These are phyloP conservation scores for Pythium brachiatum DNA, from an alignment of 352 stramenopile genomes.

Conservation along the genomic window DNA sequence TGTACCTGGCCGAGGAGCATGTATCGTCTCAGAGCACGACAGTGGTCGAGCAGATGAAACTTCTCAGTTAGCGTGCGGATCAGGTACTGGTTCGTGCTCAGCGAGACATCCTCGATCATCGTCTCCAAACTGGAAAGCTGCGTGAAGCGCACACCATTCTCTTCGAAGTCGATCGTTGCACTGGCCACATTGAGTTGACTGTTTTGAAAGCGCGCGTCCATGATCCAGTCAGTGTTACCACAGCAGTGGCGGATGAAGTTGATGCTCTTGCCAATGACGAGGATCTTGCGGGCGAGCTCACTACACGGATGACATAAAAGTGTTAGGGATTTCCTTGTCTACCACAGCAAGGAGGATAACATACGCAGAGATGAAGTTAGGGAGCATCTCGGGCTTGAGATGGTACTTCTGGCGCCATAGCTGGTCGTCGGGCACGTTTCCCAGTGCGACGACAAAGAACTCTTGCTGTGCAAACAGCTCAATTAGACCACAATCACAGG, in stretches of 20 bases:
- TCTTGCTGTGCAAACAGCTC: constrained; percentile 45
- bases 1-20: constrained; percentile 95
- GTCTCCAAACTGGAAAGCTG: constrained; percentile 66
- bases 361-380: constrained; percentile 84
- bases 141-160: constrained; percentile 65
- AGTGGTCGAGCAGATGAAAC: constrained; percentile 93
- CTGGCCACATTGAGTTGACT: constrained; percentile 32
- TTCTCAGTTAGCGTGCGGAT: constrained; percentile 92
- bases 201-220: constrained; percentile 42
- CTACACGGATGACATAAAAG: constrained; percentile 27
- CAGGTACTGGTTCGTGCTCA: constrained; percentile 85
- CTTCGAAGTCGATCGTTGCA: constrained; percentile 47
- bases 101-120: constrained; percentile 79
- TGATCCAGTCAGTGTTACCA: constrained; percentile 83
- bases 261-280: constrained; percentile 97
- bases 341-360: not conserved
- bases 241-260: constrained; percentile 98
- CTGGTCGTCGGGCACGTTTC: constrained; percentile 73
- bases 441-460: constrained; percentile 83
- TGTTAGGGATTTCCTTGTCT: not conserved
- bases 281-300: constrained; percentile 91
- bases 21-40: constrained; percentile 96
- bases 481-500: not conserved
- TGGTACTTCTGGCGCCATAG: constrained; percentile 88
- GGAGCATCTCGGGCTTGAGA: constrained; percentile 81